Base-by-base conservation (phyloP, 208 protist genomes). In the Angomonas ambiguus region DNA sequence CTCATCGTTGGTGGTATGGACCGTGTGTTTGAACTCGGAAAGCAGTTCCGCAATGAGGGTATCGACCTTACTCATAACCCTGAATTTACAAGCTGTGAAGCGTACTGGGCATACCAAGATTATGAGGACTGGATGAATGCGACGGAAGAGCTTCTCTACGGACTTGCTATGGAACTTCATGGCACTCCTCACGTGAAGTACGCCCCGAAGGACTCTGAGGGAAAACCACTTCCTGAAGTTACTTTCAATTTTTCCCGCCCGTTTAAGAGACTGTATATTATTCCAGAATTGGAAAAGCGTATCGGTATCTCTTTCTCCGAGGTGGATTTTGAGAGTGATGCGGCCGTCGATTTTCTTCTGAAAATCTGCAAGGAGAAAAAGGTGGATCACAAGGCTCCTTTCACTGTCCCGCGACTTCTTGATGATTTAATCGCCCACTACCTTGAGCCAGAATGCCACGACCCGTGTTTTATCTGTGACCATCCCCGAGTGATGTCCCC, bases 21-120 rank as follows among this genome's bases (percentile, higher is more conserved):
- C 76, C 87, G 98, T 51, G 99, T 99, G 8, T 99, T 99, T 76
- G 99, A 99, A 77, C 96, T 99, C 53, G 99, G 99, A 63, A 98
- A 98, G 60, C 96, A 99, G 71, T 99, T 99, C 87, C 87, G 99
- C 67, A 99, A 99, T 80, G 99, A 99, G 74, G 93, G 92, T 45
- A 97, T 98, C 57, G 96, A 98, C 60, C 74, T 97, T 45, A 97
- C 93, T n/a, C 99, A 99, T 88, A 99, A 99, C 87, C 99, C 99
- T 38, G 99, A 99, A 79, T 99, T 99, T 81, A 99, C 99, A n/a
- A 99, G 98, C 30, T 93, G 89, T 64, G 99, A 99, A 82, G 99
- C 98, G 67, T 99, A 99, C 85, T 97, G 91, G 95, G 99, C 99
- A 0, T 99, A 99, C 80, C 88, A 92, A 45, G 99, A 99, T 77